phyloP scores from a whole-genome alignment of 2,329 filamentous ascomycete genomes.

The Claviceps sorghi region DNA sequence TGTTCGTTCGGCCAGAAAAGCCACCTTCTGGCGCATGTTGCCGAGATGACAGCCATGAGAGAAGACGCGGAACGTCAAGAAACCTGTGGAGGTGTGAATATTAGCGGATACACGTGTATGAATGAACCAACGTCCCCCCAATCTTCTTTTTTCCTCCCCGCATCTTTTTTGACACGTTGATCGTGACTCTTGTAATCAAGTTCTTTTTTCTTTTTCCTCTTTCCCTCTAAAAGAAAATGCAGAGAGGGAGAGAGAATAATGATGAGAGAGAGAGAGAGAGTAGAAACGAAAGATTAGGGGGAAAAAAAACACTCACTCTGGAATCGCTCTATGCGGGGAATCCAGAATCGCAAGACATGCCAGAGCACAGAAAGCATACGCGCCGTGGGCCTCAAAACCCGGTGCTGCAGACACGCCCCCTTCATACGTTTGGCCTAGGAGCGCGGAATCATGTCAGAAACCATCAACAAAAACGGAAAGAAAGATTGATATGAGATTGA shows the following conservation, averaged over 20 bases:
- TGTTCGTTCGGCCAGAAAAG: slow-evolving; percentile 88
- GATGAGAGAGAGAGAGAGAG: too few species aligned
- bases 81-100: slow-evolving; percentile 32
- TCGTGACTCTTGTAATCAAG: background rate
- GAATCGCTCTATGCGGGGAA: slow-evolving; percentile 58
- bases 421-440: slow-evolving; percentile 75
- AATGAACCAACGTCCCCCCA: background rate
- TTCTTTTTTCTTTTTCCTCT: too few species aligned
- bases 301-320: slow-evolving; percentile 38
- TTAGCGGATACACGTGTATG: slow-evolving; percentile 17
- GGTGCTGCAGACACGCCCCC: slow-evolving; percentile 81
- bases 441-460: slow-evolving; percentile 3
- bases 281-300: too few species aligned
- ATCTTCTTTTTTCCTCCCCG: background rate
- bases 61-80: slow-evolving; percentile 61
- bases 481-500: slow-evolving; percentile 6
- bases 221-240: background rate
- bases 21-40: slow-evolving; percentile 88
- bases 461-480: slow-evolving; percentile 5
- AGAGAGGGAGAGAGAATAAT: too few species aligned
- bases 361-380: slow-evolving; percentile 88
- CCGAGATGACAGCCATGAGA: slow-evolving; percentile 77
- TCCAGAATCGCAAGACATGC: slow-evolving; percentile 79
- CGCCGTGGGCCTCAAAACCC: slow-evolving; percentile 83
- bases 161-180: background rate